Evolutionary conservation across 2,329 filamentous ascomycete genomes (phyloP).

Genomic region (Tolypocladium inflatum): DNA sequence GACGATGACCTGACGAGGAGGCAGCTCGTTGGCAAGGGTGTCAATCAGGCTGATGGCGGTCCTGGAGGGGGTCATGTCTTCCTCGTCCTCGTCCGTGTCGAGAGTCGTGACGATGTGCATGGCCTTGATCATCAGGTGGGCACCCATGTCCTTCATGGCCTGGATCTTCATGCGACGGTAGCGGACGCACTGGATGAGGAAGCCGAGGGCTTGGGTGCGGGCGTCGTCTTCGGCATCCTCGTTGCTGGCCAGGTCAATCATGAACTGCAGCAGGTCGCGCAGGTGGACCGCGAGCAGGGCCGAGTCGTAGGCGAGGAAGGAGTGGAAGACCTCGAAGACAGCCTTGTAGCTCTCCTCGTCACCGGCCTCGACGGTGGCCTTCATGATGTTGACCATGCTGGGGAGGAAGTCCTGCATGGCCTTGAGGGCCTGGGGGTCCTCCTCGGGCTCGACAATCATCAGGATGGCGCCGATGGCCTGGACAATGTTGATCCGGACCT

Average conservation of each 20-base stretch:
- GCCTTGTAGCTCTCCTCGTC: constrained; percentile 86
- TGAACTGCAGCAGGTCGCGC: constrained; percentile 83
- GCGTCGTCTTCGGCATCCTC: constrained; percentile 73
- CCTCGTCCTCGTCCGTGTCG: constrained; percentile 64
- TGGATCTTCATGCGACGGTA: constrained; percentile 96
- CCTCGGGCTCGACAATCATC: constrained; percentile 79
- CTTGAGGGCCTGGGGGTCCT: constrained; percentile 64
- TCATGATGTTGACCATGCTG: constrained; percentile 80
- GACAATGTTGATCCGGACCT: constrained; percentile 92
- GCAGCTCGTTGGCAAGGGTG: constrained; percentile 77
- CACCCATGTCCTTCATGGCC: constrained; percentile 71
- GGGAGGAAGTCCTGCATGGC: constrained; percentile 75
- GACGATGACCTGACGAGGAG: constrained; percentile 88
- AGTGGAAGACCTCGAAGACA: constrained; percentile 95
- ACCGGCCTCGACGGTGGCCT: constrained; percentile 66
- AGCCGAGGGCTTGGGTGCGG: constrained; percentile 80
- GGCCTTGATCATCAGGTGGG: constrained; percentile 77
- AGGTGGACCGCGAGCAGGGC: constrained; percentile 77
- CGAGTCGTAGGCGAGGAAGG: constrained; percentile 81
- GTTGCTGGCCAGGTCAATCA: constrained; percentile 78
- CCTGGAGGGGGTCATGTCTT: constrained; percentile 71
- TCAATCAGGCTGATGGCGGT: constrained; percentile 83
- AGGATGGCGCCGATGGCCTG: constrained; percentile 81
- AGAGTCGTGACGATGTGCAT: constrained; percentile 88
- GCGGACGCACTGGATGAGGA: constrained; percentile 84